phyloP scores from a whole-genome alignment of 345 rosid species.

The Hibiscus syriacus region DNA sequence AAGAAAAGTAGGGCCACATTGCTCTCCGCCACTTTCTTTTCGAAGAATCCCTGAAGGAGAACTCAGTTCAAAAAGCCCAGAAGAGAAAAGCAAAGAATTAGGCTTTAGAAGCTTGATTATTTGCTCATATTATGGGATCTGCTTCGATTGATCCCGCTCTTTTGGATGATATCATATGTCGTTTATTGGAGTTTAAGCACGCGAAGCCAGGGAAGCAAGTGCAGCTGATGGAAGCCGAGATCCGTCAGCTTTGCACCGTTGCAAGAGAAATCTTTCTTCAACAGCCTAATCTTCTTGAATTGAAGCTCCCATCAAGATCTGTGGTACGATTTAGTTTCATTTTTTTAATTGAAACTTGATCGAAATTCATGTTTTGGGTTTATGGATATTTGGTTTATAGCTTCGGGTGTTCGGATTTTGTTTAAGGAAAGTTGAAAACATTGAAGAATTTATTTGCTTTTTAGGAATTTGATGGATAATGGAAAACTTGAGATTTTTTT shows the following conservation, averaged over 20 bases:
- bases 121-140: constrained; percentile 15
- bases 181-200: constrained; percentile 57
- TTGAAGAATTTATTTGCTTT: background rate
- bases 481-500: background rate
- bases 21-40: background rate
- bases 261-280: constrained; percentile 73
- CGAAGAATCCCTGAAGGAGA: background rate
- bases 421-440: background rate
- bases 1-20: background rate
- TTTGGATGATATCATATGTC: constrained; percentile 64
- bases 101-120: background rate
- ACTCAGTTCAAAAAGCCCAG: background rate
- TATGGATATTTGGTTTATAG: background rate
- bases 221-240: constrained; percentile 78
- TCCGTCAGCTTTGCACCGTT: constrained; percentile 66
- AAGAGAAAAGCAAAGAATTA: constrained; percentile 14
- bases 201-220: constrained; percentile 69
- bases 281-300: constrained; percentile 86
- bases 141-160: constrained; percentile 46
- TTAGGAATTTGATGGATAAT: background rate
- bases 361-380: background rate
- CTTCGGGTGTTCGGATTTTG: background rate
- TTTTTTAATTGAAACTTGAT: background rate
- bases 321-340: constrained; percentile 36
- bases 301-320: constrained; percentile 93